These are phyloP conservation scores for Penicillium capsulatum DNA, from an alignment of 2,329 filamentous ascomycete genomes.

Conservation along the genomic window DNA sequence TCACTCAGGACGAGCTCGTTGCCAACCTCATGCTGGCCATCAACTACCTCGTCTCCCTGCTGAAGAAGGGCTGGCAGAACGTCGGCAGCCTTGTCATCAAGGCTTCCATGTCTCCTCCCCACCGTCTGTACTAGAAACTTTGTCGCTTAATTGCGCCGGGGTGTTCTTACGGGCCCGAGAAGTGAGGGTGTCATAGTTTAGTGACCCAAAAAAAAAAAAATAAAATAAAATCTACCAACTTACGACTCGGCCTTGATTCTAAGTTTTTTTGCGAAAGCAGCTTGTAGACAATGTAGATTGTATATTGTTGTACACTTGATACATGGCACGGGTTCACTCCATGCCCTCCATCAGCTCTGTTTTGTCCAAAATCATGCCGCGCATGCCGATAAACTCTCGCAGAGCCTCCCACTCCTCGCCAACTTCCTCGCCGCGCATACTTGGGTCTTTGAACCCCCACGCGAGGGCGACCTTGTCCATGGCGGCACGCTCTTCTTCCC, in stretches of 20 bases:
- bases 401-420: slow-evolving; percentile 85
- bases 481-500: slow-evolving; percentile 84
- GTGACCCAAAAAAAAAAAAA: slow-evolving; percentile 29
- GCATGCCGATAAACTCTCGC: slow-evolving; percentile 74
- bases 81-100: slow-evolving; percentile 99
- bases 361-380: slow-evolving; percentile 85
- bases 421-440: slow-evolving; percentile 81
- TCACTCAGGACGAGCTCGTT: slow-evolving; percentile 93
- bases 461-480: slow-evolving; percentile 80
- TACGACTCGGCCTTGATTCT: slow-evolving; percentile 28
- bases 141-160: slow-evolving; percentile 28
- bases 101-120: slow-evolving; percentile 98
- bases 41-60: slow-evolving; percentile 98
- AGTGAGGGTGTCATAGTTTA: slow-evolving; percentile 31
- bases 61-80: slow-evolving; percentile 99
- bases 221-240: no score
- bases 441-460: slow-evolving; percentile 84
- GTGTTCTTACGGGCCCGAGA: slow-evolving; percentile 19
- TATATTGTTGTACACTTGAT: neutral
- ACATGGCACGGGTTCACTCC: slow-evolving; percentile 52
- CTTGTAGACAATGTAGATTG: neutral
- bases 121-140: slow-evolving; percentile 82
- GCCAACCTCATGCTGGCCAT: slow-evolving; percentile 99
- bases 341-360: slow-evolving; percentile 91
- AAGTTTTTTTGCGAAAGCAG: neutral